phyloP scores from a whole-genome alignment of 2,329 filamentous ascomycete species.

The Coccinonectria pachysandricola region DNA sequence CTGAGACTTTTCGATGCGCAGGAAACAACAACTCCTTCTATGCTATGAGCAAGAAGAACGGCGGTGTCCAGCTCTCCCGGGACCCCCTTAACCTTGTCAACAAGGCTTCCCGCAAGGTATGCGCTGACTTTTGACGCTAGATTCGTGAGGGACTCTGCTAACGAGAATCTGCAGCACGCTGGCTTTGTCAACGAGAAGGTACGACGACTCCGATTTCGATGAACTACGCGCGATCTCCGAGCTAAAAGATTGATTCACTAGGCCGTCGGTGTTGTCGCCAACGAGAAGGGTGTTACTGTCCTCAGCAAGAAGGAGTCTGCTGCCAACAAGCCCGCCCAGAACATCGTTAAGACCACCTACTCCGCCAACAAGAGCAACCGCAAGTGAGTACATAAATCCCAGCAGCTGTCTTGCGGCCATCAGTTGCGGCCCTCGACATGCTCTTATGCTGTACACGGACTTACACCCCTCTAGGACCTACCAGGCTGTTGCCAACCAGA shows the following conservation, averaged over 20 bases:
- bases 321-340: constrained; percentile 62
- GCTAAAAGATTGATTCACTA: constrained; percentile 27
- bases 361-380: constrained; percentile 62
- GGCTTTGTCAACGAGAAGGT: constrained; percentile 94
- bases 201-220: constrained; percentile 22
- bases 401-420: too few relatives aligned
- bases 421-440: too few relatives aligned
- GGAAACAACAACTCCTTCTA: constrained; percentile 84
- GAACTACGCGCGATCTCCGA: constrained; percentile 7
- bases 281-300: constrained; percentile 69
- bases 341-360: constrained; percentile 56
- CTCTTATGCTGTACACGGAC: too few relatives aligned
- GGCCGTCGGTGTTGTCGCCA: constrained; percentile 72
- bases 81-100: constrained; percentile 92
- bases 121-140: too few relatives aligned
- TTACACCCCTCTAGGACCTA: constrained; percentile 78
- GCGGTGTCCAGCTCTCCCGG: constrained; percentile 81
- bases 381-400: constrained; percentile 51
- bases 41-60: constrained; percentile 74
- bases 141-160: too few relatives aligned
- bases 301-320: constrained; percentile 74
- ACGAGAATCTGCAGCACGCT: constrained; percentile 72
- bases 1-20: constrained; percentile 34
- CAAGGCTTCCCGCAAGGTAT: constrained; percentile 83
- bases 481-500: constrained; percentile 73